A percentile compares a stretch with the other conserved stretches of the same genome.
phyloP scores from a whole-genome alignment of 208 protist species.

The Trichomonas gallinae region DNA sequence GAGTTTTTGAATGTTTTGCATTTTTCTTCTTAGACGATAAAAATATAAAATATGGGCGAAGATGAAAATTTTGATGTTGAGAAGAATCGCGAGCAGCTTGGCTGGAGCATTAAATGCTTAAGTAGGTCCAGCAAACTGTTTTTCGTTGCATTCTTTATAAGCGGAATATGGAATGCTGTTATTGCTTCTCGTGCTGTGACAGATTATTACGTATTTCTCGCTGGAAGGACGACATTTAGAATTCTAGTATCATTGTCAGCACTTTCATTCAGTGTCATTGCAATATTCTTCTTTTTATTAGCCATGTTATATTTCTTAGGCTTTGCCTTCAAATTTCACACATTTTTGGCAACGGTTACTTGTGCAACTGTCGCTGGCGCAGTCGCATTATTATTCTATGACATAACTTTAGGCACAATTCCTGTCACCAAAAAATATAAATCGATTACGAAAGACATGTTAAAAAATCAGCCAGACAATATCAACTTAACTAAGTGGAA shows the following conservation, averaged over 20 bases:
- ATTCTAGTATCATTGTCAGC: not conserved
- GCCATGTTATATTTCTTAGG: not conserved
- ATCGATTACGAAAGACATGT: not conserved
- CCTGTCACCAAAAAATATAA: not conserved
- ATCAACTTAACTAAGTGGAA: not conserved
- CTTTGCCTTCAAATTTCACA: not conserved
- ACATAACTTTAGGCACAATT: not conserved
- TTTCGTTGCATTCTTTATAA: not conserved
- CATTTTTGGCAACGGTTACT: not conserved
- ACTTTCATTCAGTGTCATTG: not conserved
- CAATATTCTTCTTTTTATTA: not conserved
- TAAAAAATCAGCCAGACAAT: not conserved
- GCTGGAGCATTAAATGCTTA: not conserved
- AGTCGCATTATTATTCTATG: not conserved
- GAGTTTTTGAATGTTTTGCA: no score
- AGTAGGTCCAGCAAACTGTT: not conserved
- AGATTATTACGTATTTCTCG: not conserved
- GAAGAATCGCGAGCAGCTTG: not conserved
- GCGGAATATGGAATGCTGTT: not conserved
- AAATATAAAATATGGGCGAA: no score
- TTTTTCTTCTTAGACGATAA: no score
- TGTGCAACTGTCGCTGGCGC: not conserved
- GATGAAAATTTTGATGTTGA: not conserved
- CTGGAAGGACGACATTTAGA: not conserved
- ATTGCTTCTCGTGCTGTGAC: not conserved